Evolutionary conservation across 164 flowering plant genomes (phyloP), one percentile per base, ranked within the genome.

Genomic region (Cinnamomum micranthum): DNA sequence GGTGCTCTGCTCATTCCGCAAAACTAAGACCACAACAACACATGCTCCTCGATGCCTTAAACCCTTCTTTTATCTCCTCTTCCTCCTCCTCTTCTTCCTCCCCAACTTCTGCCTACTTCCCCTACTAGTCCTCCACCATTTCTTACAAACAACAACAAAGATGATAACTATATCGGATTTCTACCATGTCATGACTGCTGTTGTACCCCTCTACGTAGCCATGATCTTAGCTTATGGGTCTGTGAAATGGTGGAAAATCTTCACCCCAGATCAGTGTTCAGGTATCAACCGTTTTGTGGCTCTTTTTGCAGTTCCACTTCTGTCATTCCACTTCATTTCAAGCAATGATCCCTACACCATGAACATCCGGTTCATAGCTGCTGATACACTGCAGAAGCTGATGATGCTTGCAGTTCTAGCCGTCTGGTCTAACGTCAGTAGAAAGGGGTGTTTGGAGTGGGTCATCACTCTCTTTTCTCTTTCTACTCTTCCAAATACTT

Each of bases 151-250:
- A 3, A 52, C 6, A 27, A 41, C 41, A 25, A 86, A 83, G 72
- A 92, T 92, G 97, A 92, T 92, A 64, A 84, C 82, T 0, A 9
- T 72, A 65, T 20, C 77, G n/a, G 84, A 79, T 28, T 14, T 81
- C 71, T 81, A 81, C 79, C 51, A 66, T 12, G 75, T 81, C 6
- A 41, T 81, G 51, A 50, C 79, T 4, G 81, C 84, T 1, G 17
- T 81, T 15, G 77, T 80, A 6, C 82, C 82, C 2, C 79, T 77
- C 25, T 78, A 81, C 69, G 81, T 81, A 2, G 79, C 84, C 68
- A 78, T 81, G 84, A 58, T 79, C 55, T 19, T 76, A 28, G 84
- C 79, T 59, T 81, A 78, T n/a, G 81, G 72, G 63, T 81, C 84
- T 13, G 84, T 81, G 13, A 68, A 60, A 59, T 75, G 72, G 73